Evolutionary conservation across 2,329 filamentous ascomycete species (phyloP), one percentile per base, ranked within the genome.

Genomic region (Parafenestella ontariensis): DNA sequence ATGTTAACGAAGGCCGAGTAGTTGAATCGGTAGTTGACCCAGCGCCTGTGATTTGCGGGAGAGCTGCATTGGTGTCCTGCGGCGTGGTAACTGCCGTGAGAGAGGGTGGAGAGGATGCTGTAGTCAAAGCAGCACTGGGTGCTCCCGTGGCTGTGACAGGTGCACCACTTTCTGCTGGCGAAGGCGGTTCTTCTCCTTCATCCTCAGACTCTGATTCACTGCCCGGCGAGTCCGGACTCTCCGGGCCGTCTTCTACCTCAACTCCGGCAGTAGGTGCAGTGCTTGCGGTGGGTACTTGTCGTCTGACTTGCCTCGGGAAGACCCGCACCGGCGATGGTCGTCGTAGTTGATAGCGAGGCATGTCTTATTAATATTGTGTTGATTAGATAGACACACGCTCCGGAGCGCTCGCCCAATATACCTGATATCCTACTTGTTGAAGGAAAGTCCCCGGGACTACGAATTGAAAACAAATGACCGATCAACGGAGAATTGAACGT

Each of bases 381-480:
- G 9, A 61, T 59, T 58, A 62, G 37, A 39, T 55, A 55, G 41
- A 41, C 23, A 46, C 42, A 46, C 17, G 48, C 41, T 50, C 50
- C 39, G 49, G 44, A 53, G 52, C 49, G 34, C 29, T 33, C 43
- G 40, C 50, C 36, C 53, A 52, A 20, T 44, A 47, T 33, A 41
- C 29, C 42, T 8, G 8, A 55, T 47, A 34, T 33, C 39, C 44
- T 23, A 49, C 20, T 10, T 43, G 18, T 10, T 24, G 45, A 57
- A 53, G 46, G 54, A 56, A 52, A 49, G 70, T 70, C 69, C 26
- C 66, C 66, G 66, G 68, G 70, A 72, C 66, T 47, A 61, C 28
- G 51, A 66, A 66, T 52, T 23, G 46, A 65, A 69, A 49, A 54
- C 29, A 59, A 55, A 56, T 51, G 64, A 61, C 68, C 70, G 69